These are phyloP conservation scores for Blastocystis sp. DNA, from an alignment of 352 stramenopile genomes.

Conservation along the genomic window DNA sequence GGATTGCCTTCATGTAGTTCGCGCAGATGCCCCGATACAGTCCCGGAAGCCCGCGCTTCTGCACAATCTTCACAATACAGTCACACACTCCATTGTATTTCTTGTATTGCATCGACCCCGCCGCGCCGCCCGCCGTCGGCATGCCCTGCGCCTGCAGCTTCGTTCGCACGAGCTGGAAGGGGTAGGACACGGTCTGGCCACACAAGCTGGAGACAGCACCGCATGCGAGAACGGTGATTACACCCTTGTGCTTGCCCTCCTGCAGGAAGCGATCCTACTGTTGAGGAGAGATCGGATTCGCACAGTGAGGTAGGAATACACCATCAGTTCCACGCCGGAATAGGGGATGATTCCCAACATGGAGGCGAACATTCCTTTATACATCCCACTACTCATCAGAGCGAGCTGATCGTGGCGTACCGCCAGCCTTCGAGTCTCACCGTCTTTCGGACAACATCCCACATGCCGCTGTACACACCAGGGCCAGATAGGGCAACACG, in stretches of 20 bases:
- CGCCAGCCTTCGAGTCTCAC: slow-evolving; percentile 69
- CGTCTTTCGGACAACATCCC: slow-evolving; percentile 70
- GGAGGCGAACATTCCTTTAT: slow-evolving; percentile 71
- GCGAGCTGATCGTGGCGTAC: not conserved
- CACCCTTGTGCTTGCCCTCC: slow-evolving; percentile 28
- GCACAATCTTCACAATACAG: slow-evolving; percentile 72
- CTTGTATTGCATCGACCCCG: slow-evolving; percentile 65
- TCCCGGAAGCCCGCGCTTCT: slow-evolving; percentile 66
- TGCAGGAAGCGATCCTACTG: slow-evolving; percentile 49
- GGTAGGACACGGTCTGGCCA: slow-evolving; percentile 72
- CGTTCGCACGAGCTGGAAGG: slow-evolving; percentile 72
- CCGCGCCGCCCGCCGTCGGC: slow-evolving; percentile 12
- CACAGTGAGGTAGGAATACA: slow-evolving; percentile 71
- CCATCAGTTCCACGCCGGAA: slow-evolving; percentile 71
- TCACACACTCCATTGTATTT: slow-evolving; percentile 70
- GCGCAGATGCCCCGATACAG: slow-evolving; percentile 71
- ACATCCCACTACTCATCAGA: slow-evolving; percentile 68
- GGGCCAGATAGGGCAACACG: slow-evolving; percentile 70
- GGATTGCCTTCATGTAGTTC: slow-evolving; percentile 72
- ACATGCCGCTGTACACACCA: slow-evolving; percentile 71
- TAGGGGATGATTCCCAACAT: slow-evolving; percentile 72
- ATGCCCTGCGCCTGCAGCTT: slow-evolving; percentile 73
- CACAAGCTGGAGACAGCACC: slow-evolving; percentile 70
- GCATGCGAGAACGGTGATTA: slow-evolving; percentile 52
- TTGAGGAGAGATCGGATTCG: not conserved